Evolutionary conservation across 2,329 filamentous ascomycete species (phyloP), one percentile per base, ranked within the genome.

Genomic region (Sporothrix globosa): DNA sequence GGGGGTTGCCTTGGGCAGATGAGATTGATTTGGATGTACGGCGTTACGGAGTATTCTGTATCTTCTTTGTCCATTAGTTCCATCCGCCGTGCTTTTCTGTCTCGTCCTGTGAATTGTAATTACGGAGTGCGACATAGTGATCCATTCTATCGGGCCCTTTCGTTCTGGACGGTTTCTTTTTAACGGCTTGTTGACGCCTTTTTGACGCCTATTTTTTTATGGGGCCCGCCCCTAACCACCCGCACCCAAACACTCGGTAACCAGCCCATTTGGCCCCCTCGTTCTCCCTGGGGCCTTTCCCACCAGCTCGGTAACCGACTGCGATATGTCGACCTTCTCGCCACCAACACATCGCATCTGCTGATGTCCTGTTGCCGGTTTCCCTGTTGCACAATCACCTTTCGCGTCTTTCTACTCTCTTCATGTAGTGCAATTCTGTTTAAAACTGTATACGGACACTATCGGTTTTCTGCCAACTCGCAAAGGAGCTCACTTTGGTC

Each of bases 241-340:
- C 34, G 34, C 34, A 54, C 52, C 65, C 65, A 56, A 34, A 56
- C 65, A 24, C 34, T 67, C 65, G 65, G 65, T 63, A 69, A 56
- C 46, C 58, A 48, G 2, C 54, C 54, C 54, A 61, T 46, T 46
- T 41, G 41, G 11, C 14, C 41, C n/a, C 39, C 13, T 34, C 13
- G 21, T 34, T 27, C 1, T 17, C 46, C 19, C 48, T 50, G 17
- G 48, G 34, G 19, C 48, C 48, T n/a, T 21, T 66, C 63, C 63
- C 63, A 17, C 46, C 63, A 66, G 63, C 14, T 53, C 27, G 63
- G 63, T 66, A 66, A 53, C 46, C 46, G 46, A 52, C 61, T 65
- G 60, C 27, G 61, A 50, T 65, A 44, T 21, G 30, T 34, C 13
- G 41, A 21, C 41, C 14, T 50, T 65, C 61, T 65, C 63, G 46